Conservation (phyloP, 2,329 filamentous ascomycete genomes). For the Alternaria solani region DNA sequence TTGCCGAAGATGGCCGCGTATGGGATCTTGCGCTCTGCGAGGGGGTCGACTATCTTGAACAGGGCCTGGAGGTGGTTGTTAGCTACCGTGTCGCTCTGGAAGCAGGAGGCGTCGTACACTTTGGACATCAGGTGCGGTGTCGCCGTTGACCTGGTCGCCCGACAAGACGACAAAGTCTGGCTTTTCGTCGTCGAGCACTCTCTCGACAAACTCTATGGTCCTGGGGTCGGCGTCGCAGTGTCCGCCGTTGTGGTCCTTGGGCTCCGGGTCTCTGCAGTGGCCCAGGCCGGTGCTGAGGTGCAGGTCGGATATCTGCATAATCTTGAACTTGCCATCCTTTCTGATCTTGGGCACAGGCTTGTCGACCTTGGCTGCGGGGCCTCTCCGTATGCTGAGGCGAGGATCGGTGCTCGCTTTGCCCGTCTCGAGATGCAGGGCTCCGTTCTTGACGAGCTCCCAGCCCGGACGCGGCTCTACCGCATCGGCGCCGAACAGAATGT, state of each 20-base stretch:
- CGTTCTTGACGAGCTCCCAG: constrained; percentile 79
- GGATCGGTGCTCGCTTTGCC: constrained; percentile 70
- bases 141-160: constrained; percentile 95
- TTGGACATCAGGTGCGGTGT: constrained; percentile 88
- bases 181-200: constrained; percentile 88
- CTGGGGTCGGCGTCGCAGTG: constrained; percentile 90
- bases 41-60: constrained; percentile 87
- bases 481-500: constrained; percentile 88
- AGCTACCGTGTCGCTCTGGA: constrained; percentile 5
- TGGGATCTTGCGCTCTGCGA: constrained; percentile 87
- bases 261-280: constrained; percentile 83
- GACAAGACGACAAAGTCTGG: constrained; percentile 91
- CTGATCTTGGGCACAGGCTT: constrained; percentile 79
- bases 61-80: constrained; percentile 67
- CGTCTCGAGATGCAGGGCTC: constrained; percentile 70
- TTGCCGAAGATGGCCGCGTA: constrained; percentile 97
- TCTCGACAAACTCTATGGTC: constrained; percentile 87
- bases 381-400: constrained; percentile 80
- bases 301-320: constrained; percentile 93
- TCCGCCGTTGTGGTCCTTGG: constrained; percentile 73
- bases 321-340: constrained; percentile 94
- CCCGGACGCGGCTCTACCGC: constrained; percentile 87
- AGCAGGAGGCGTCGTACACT: constrained; percentile 63
- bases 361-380: constrained; percentile 68
- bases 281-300: constrained; percentile 92